Percentiles rank a stretch among this genome's conserved stretches.
Conservation (phyloP, 441 rosid species). For the Populus hybrid region DNA sequence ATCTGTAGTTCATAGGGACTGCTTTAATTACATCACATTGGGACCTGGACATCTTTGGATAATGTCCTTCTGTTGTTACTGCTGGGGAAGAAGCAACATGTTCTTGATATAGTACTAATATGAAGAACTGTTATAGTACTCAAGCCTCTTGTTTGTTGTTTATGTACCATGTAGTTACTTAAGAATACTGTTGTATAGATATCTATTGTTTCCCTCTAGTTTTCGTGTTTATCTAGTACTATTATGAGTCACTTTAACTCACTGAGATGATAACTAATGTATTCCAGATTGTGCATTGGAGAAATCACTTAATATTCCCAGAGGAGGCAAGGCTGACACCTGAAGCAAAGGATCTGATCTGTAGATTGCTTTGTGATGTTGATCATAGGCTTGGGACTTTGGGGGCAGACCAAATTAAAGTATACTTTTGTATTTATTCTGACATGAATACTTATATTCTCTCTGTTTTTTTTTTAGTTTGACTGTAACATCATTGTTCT, state of each 20-base stretch:
- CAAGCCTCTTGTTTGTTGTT: background rate
- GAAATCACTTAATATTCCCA: constrained; percentile 75
- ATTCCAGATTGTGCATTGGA: constrained; percentile 87
- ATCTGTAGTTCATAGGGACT: background rate
- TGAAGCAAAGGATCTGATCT: constrained; percentile 80
- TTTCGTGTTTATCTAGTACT: background rate
- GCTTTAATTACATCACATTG: background rate
- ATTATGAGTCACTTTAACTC: background rate
- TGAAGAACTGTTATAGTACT: background rate
- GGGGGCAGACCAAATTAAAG: constrained; percentile 80
- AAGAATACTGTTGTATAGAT: background rate
- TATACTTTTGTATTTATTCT: constrained; percentile 24
- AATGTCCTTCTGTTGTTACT: background rate
- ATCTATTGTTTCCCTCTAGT: background rate
- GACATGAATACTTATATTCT: background rate
- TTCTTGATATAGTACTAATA: background rate
- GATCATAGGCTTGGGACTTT: constrained; percentile 83
- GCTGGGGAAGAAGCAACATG: background rate
- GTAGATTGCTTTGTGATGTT: constrained; percentile 84
- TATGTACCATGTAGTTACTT: background rate
- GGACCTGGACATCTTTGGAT: background rate
- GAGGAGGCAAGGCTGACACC: constrained; percentile 82
- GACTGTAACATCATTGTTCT: constrained; percentile 1
- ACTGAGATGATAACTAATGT: constrained; percentile 10
- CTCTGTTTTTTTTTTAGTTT: background rate